These are phyloP conservation scores for Sugiyamaella paludigena DNA, from an alignment of 1,139 yeast genomes.

Conservation along the genomic window DNA sequence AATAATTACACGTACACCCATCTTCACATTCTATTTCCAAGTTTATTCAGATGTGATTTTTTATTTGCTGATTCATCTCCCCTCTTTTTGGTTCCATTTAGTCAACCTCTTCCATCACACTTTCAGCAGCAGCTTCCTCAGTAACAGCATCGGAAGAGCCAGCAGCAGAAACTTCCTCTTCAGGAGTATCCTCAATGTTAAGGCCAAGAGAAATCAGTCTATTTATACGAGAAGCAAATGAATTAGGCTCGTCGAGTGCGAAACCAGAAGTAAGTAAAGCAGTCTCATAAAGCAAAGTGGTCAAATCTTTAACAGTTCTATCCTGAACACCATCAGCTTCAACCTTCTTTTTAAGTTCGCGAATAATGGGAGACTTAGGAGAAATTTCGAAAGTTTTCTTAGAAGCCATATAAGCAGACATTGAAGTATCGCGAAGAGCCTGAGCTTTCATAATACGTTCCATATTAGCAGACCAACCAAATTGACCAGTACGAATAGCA, in stretches of 20 bases:
- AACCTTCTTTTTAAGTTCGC: conserved; percentile 93
- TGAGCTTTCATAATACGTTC: conserved; percentile 99
- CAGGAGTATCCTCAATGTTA: conserved; percentile 91
- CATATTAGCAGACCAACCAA: conserved; percentile 99
- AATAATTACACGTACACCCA: not conserved
- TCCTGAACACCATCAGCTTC: conserved; percentile 97
- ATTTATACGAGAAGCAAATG: conserved; percentile 97
- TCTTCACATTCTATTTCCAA: no score
- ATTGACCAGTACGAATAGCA: conserved; percentile 99
- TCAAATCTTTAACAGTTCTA: conserved; percentile 97
- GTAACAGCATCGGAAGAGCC: conserved; percentile 52
- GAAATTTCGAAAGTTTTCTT: conserved; percentile 99
- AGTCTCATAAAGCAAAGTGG: conserved; percentile 94
- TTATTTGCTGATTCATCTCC: no score
- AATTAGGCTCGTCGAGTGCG: conserved; percentile 96
- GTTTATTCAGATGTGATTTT: no score
- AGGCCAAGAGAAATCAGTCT: conserved; percentile 97
- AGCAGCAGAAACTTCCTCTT: conserved; percentile 49
- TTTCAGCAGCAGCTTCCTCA: conserved; percentile 64
- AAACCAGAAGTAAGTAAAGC: conserved; percentile 98
- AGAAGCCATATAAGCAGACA: conserved; percentile 99
- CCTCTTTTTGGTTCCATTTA: conserved; percentile 39
- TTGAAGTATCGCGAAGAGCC: conserved; percentile 97
- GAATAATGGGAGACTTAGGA: conserved; percentile 93
- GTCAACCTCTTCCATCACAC: conserved; percentile 99